Evolutionary conservation across 2,329 filamentous ascomycete genomes (phyloP).

Genomic region (Talaromyces sp.): DNA sequence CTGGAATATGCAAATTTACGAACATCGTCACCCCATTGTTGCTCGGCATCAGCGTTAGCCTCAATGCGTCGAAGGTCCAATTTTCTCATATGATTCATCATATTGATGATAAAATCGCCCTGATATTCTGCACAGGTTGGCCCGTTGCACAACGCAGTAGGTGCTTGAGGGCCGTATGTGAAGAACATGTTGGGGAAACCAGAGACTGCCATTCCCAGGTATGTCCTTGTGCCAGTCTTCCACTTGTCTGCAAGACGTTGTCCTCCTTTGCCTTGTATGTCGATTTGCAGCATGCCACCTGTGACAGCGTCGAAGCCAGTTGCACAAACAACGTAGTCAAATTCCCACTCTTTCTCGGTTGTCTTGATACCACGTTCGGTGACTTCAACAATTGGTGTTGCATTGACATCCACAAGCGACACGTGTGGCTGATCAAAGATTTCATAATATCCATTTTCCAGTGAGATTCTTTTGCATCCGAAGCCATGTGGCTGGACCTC

Average conservation of each 20-base stretch:
- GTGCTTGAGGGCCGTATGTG: constrained; percentile 7
- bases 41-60: background rate
- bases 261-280: constrained; percentile 2
- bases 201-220: constrained; percentile 1
- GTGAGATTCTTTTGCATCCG: constrained; percentile 50
- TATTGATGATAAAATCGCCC: constrained; percentile 5
- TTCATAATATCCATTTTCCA: constrained; percentile 53
- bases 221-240: constrained; percentile 2
- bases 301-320: constrained; percentile 39
- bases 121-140: constrained; percentile 9
- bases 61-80: background rate
- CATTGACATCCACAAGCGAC: constrained; percentile 45
- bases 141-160: constrained; percentile 9
- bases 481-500: constrained; percentile 53
- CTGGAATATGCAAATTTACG: background rate
- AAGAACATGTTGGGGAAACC: constrained; percentile 12
- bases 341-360: constrained; percentile 17
- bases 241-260: constrained; percentile 1
- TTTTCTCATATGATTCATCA: constrained; percentile 4
- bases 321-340: constrained; percentile 33
- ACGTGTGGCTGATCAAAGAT: constrained; percentile 47
- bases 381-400: constrained; percentile 43
- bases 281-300: constrained; percentile 7
- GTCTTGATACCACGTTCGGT: constrained; percentile 33
- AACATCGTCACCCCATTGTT: constrained; percentile 1